Conservation (phyloP, 495 filamentous ascomycete genomes). For the Xylaria sp. region DNA sequence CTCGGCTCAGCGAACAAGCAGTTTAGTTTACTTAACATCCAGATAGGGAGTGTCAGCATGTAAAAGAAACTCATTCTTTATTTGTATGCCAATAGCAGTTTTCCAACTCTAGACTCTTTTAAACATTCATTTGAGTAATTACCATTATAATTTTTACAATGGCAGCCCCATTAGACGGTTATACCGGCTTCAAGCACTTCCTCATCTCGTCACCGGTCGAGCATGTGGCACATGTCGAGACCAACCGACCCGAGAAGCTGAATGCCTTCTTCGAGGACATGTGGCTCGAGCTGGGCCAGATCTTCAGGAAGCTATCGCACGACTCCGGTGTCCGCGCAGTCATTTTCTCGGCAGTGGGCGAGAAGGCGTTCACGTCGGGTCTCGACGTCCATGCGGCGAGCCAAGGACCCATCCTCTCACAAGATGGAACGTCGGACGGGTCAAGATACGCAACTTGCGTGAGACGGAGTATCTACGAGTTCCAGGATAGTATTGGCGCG, state of each 20-base stretch:
- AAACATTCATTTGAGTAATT: not conserved
- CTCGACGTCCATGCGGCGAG: conserved; percentile 77
- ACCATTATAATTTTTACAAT: conserved; percentile 11
- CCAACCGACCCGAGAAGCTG: conserved; percentile 87
- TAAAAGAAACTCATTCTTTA: not conserved
- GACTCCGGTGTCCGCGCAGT: conserved; percentile 78
- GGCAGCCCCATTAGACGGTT: conserved; percentile 35
- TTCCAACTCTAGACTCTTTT: not conserved
- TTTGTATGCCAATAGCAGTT: not conserved
- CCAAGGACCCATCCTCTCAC: conserved; percentile 46
- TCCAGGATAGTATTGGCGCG: conserved; percentile 77
- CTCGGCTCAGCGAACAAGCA: not conserved
- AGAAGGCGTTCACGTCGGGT: conserved; percentile 83
- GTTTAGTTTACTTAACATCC: not conserved
- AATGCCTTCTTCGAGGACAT: conserved; percentile 91
- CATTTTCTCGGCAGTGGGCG: conserved; percentile 82
- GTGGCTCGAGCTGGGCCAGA: conserved; percentile 79
- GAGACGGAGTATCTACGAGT: conserved; percentile 72
- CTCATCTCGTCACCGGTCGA: conserved; percentile 72
- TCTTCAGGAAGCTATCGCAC: conserved; percentile 77
- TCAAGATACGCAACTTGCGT: conserved; percentile 72
- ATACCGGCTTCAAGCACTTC: conserved; percentile 72
- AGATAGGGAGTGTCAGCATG: not conserved
- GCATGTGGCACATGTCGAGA: conserved; percentile 89
- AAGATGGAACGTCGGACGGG: conserved; percentile 53